Conservation (phyloP, 148 eudicot genomes). For the Persicaria tinctoria region DNA sequence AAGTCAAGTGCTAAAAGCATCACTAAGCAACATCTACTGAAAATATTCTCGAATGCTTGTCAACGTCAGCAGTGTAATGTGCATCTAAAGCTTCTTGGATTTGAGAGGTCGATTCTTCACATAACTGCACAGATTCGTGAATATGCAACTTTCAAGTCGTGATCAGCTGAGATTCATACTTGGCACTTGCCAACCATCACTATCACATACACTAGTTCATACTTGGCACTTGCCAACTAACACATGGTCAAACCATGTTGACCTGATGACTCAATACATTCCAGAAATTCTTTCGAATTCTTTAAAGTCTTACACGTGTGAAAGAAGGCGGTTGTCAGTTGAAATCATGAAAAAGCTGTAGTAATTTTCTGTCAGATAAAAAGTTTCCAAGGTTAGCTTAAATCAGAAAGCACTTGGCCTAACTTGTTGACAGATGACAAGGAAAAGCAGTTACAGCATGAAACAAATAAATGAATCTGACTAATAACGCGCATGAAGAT, state of each 20-base stretch:
- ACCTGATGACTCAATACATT: too few species aligned
- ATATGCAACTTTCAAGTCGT: too few species aligned
- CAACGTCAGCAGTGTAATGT: neutral
- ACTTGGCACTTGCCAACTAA: too few species aligned
- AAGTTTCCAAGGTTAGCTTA: neutral
- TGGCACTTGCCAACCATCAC: too few species aligned
- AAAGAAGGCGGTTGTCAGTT: too few species aligned
- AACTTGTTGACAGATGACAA: neutral
- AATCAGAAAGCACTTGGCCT: neutral
- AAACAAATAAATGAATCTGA: neutral
- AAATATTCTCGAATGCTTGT: neutral
- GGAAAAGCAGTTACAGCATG: constrained; percentile 1
- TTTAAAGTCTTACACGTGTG: too few species aligned
- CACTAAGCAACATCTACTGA: constrained; percentile 1
- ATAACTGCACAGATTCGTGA: neutral
- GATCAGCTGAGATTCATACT: too few species aligned
- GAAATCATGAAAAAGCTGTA: too few species aligned
- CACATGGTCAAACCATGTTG: too few species aligned
- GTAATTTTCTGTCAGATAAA: too few species aligned
- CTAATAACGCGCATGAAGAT: neutral
- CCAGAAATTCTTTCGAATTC: neutral
- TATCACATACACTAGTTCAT: too few species aligned
- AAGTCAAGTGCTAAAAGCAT: constrained; percentile 3
- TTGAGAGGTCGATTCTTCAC: constrained; percentile 5
- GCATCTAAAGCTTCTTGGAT: neutral